Evolutionary conservation across 805 yeast genomes (phyloP).

Genomic region (Suhomyces prunicola): DNA sequence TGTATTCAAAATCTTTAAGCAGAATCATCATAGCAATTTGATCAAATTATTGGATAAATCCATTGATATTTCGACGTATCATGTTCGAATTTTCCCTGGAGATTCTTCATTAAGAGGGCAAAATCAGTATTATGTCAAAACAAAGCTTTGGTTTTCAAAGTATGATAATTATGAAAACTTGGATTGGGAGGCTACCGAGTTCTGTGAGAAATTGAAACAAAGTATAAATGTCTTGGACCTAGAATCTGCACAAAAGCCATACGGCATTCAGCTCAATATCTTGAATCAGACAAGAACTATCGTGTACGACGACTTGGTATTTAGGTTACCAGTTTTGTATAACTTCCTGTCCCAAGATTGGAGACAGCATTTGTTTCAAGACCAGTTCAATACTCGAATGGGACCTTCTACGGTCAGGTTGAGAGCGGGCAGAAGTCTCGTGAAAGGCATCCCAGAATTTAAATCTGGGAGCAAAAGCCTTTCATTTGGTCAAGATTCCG

Average conservation of each 20-base stretch:
- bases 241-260: not conserved
- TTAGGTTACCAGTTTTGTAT: not conserved
- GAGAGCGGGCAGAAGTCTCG: not conserved
- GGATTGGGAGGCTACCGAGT: not conserved
- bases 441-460: not conserved
- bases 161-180: not conserved
- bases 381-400: not conserved
- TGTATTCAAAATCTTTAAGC: constrained; percentile 17
- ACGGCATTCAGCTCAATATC: not conserved
- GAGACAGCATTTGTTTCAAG: constrained; percentile 22
- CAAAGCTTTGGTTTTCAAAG: not conserved
- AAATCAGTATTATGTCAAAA: not conserved
- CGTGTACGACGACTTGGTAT: not conserved
- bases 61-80: constrained; percentile 12
- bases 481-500: not conserved
- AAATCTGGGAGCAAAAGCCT: not conserved
- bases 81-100: constrained; percentile 7
- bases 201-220: not conserved
- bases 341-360: constrained; percentile 9
- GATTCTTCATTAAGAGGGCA: not conserved
- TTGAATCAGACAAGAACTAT: not conserved
- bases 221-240: not conserved
- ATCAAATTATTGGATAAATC: constrained; percentile 13
- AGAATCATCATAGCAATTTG: constrained; percentile 17
- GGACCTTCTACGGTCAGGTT: not conserved